Evolutionary conservation across 805 yeast genomes (phyloP).

Genomic region (Cyberlindnera mycetangii): DNA sequence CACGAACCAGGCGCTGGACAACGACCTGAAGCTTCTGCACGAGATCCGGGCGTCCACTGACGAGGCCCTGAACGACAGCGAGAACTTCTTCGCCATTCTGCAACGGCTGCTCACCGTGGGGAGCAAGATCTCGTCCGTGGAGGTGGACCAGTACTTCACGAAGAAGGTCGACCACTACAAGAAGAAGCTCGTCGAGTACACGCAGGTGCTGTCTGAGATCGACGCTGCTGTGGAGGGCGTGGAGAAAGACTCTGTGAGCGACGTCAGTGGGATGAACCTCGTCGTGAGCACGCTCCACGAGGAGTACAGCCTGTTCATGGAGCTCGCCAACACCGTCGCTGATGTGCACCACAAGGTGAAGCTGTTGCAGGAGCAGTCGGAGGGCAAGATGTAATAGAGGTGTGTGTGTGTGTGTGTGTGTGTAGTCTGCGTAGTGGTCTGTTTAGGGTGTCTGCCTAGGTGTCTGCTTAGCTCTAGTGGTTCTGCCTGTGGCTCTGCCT

Average conservation of each 20-base stretch:
- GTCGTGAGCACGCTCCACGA: constrained; percentile 61
- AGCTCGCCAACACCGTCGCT: constrained; percentile 69
- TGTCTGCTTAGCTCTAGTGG: too few relatives aligned
- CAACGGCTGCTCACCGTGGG: constrained; percentile 53
- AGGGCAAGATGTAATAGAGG: constrained; percentile 10
- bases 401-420: background rate
- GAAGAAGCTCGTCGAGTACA: constrained; percentile 48
- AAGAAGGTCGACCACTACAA: constrained; percentile 36
- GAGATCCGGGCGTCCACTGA: constrained; percentile 43
- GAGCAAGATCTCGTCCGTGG: constrained; percentile 52
- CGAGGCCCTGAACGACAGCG: constrained; percentile 42
- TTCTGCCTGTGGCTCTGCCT: too few relatives aligned
- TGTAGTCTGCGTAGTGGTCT: background rate
- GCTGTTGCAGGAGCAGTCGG: constrained; percentile 22
- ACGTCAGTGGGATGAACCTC: constrained; percentile 40
- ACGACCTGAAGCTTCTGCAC: constrained; percentile 45
- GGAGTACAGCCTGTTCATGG: constrained; percentile 71
- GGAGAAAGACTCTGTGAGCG: constrained; percentile 46
- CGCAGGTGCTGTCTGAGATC: constrained; percentile 45
- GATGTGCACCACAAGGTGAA: constrained; percentile 59
- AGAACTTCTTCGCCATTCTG: constrained; percentile 50
- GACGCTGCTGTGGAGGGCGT: constrained; percentile 63
- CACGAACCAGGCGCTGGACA: constrained; percentile 59
- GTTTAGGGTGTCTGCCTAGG: too few relatives aligned
- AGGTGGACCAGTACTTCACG: constrained; percentile 55